Evolutionary conservation across 441 rosid genomes (phyloP), one percentile per base, ranked within the genome.

Genomic region (Breynia disticha): DNA sequence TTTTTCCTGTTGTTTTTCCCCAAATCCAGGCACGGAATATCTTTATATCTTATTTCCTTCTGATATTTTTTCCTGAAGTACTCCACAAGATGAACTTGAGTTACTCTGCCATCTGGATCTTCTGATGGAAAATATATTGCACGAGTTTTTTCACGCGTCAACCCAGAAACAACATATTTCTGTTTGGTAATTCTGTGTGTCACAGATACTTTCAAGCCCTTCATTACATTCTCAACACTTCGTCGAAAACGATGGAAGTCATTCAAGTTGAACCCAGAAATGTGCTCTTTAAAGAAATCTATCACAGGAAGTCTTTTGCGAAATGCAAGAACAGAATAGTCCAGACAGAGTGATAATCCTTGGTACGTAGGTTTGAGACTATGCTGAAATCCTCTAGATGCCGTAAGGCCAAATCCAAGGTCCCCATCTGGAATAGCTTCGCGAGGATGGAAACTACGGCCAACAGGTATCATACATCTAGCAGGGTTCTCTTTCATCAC

Each of bases 401-500:
- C 81, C 21, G 65, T 70, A 47, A 86, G 57, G 37, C 97, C 94
- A 51, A 38, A 47, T 2, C 76, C 77, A 50, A 86, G 83, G 37
- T 80, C 72, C 24, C 65, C 83, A n/a, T 38, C 74, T 0, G 2
- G 46, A 16, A 11, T 13, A 24, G 71, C 18, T 9, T 61, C 59
- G 10, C 42, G 19, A 15, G 74, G 63, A 50, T 79, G 84, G 46
- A 87, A 87, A 59, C 71, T 72, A 17, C 79, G 82, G 56, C 90
- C 87, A n/a, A 78, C 76, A 4, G 83, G 64, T 18, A 86, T 66
- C 98, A 86, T 91, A 50, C 51, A 63, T 65, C 65, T 73, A 7
- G 74, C 56, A 2, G 96, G 86, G 61, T 91, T 82, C 79, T 91
- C 98, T 70, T 91, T 91, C 94, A 91, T 77, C 53, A 87, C 91